These are phyloP conservation scores for Fomitopsis pinicola DNA, from an alignment of 1,284 basidiomycete species.

Conservation along the genomic window DNA sequence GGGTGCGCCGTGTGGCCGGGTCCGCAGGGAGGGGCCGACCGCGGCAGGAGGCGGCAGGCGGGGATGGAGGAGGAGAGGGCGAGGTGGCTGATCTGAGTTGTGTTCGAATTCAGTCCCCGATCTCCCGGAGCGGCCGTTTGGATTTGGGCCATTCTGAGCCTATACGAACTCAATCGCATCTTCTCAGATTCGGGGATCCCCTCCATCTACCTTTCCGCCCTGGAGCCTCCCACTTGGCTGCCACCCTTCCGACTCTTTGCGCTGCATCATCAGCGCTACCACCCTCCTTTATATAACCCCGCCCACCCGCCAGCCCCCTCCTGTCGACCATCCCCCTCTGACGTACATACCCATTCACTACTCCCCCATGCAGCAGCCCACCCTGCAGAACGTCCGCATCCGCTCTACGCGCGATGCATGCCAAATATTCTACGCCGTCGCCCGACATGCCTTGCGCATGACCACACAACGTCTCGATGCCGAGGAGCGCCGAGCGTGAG, in stretches of 20 bases:
- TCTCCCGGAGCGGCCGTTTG: slow-evolving; percentile 20
- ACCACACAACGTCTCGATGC: slow-evolving; percentile 77
- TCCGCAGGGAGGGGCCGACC: slow-evolving; percentile 1
- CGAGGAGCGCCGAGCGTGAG: slow-evolving; percentile 46
- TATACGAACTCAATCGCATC: slow-evolving; percentile 30
- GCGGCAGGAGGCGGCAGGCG: background rate
- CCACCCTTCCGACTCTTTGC: slow-evolving; percentile 11
- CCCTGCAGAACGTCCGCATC: slow-evolving; percentile 68
- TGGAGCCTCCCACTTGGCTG: slow-evolving; percentile 1
- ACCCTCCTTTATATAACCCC: slow-evolving; percentile 12
- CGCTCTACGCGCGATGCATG: slow-evolving; percentile 74
- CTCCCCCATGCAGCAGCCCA: slow-evolving; percentile 54
- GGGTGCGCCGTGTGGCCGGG: background rate
- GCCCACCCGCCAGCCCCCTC: slow-evolving; percentile 14
- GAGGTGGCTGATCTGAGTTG: slow-evolving; percentile 4
- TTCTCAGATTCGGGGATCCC: slow-evolving; percentile 32
- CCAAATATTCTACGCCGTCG: slow-evolving; percentile 74
- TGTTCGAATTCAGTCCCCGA: slow-evolving; percentile 18
- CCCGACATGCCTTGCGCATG: slow-evolving; percentile 60
- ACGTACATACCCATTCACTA: slow-evolving; percentile 6
- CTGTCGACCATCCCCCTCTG: slow-evolving; percentile 13
- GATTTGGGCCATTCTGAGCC: slow-evolving; percentile 17
- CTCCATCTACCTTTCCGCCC: slow-evolving; percentile 20
- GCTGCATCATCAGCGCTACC: slow-evolving; percentile 18
- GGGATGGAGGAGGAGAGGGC: background rate